phyloP scores from a whole-genome alignment of 345 rosid species.

The Gossypium anomalum region DNA sequence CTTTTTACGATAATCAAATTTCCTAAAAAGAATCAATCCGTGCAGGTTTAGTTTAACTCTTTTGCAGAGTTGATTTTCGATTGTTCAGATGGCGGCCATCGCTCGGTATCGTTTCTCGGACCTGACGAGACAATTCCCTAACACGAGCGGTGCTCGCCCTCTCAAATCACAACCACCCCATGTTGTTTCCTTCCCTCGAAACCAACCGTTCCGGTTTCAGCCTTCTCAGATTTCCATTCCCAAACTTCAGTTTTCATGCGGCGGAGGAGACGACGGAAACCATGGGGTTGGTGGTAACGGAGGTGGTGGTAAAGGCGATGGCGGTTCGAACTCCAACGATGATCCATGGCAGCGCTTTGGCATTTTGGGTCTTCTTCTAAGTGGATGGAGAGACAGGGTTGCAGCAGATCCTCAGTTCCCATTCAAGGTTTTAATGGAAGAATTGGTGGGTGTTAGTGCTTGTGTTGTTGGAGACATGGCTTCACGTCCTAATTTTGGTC shows the following conservation, averaged over 20 bases:
- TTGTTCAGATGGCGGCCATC: slow-evolving; percentile 27
- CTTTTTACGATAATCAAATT: too few species aligned
- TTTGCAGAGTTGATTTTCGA: neutral
- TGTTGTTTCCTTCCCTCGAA: slow-evolving; percentile 19
- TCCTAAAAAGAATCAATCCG: too few species aligned
- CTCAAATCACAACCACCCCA: neutral
- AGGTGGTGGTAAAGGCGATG: slow-evolving; percentile 12
- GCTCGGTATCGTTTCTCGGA: slow-evolving; percentile 30
- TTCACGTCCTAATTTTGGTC: slow-evolving; percentile 91
- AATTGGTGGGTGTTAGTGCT: slow-evolving; percentile 82
- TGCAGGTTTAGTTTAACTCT: neutral
- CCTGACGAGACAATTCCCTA: slow-evolving; percentile 23
- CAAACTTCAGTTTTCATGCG: slow-evolving; percentile 22
- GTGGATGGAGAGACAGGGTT: slow-evolving; percentile 94
- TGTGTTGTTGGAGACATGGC: slow-evolving; percentile 96
- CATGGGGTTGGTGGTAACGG: slow-evolving; percentile 35
- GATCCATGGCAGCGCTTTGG: slow-evolving; percentile 42
- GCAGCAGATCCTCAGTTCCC: slow-evolving; percentile 94
- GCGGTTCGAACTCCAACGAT: slow-evolving; percentile 13
- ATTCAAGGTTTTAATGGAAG: slow-evolving; percentile 94
- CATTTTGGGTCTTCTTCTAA: slow-evolving; percentile 52
- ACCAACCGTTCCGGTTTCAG: slow-evolving; percentile 26
- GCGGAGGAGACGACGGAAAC: slow-evolving; percentile 34
- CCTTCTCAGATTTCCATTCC: slow-evolving; percentile 21
- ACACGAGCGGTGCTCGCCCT: slow-evolving; percentile 19